Evolutionary conservation across 1,284 basidiomycete species (phyloP).

Genomic region (Heterobasidion annosum): DNA sequence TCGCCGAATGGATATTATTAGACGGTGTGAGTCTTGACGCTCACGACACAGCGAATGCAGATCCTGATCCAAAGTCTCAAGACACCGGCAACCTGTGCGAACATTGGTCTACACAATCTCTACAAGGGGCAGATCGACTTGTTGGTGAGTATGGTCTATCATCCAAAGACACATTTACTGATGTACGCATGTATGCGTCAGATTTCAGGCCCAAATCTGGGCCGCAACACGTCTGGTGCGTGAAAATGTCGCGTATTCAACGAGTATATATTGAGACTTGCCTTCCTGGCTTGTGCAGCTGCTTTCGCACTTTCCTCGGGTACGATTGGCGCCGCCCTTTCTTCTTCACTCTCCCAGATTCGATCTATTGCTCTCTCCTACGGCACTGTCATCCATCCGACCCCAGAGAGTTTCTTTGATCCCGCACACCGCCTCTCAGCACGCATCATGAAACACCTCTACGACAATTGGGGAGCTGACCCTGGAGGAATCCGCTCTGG

Average conservation of each 20-base stretch:
- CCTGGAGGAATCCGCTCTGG: constrained; percentile 43
- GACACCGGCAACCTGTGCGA: constrained; percentile 89
- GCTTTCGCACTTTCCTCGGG: constrained; percentile 85
- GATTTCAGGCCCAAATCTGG: constrained; percentile 72
- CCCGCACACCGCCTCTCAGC: constrained; percentile 65
- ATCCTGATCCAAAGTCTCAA: constrained; percentile 18
- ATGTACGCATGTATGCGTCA: constrained; percentile 16
- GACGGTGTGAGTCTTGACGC: constrained; percentile 53
- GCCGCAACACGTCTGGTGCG: constrained; percentile 74
- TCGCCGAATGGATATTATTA: constrained; percentile 83
- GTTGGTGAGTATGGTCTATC: constrained; percentile 39
- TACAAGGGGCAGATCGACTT: constrained; percentile 82
- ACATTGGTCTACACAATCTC: constrained; percentile 82
- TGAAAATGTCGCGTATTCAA: neutral
- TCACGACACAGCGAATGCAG: neutral
- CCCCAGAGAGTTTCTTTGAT: constrained; percentile 46
- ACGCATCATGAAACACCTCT: constrained; percentile 65
- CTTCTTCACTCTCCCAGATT: constrained; percentile 62
- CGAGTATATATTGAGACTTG: neutral
- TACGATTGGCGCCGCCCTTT: constrained; percentile 84
- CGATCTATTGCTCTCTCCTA: constrained; percentile 80
- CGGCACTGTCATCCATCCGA: constrained; percentile 70
- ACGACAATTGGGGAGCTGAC: constrained; percentile 75
- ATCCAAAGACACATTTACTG: neutral
- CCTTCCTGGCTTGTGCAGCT: constrained; percentile 32